Base-by-base conservation (phyloP, 1,139 yeast genomes). In the Protomyces inouyei region DNA sequence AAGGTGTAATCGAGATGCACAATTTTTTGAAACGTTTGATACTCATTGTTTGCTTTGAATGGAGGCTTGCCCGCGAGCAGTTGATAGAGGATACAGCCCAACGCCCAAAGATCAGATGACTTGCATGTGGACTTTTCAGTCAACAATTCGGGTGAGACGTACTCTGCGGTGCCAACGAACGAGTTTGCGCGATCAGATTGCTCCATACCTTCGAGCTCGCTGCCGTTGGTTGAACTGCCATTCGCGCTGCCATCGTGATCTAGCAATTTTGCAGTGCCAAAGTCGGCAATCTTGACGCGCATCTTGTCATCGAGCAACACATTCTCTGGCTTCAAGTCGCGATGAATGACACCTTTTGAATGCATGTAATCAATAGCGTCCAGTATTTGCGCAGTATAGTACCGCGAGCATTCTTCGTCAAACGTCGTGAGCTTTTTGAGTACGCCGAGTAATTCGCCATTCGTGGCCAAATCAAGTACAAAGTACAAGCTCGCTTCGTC, bases 281-380 rank as follows among this genome's bases (percentile, higher is more conserved):
- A 95, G 76, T 95, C 99, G n/a, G 98, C 93, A 64, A 95, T 83
- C 74, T 91, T 91, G 66, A 93, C 80, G 69, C 88, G 85, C 84
- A 88, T 85, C 66, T 88, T 85, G 67, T 82, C 81, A 70, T 92
- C 95, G 64, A 95, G 83, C 69, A 93, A 77, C 53, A 78, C 77
- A 69, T 93, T 93, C 72, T 93, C 99, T 0, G 99, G 99, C 76
- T 93, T 93, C 70, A 93, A 80, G 75, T 93, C 99, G 68, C 99
- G 83, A 74, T 93, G 99, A 55, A 93, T 85, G 21, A 95, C 88
- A 10, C 98, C 98, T 66, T 79, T 81, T 23, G 77, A 75, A 72
- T 93, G 98, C 81, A 93, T 87, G 74, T 84, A 92, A 68, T 82
- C 83, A 14, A 93, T 85, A 0, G 97, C 95, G 74, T 92, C 98